Percentiles rank a stretch among this genome's conserved stretches.
Conservation (phyloP, 495 filamentous ascomycete species). For the Penicillium nucicola region DNA sequence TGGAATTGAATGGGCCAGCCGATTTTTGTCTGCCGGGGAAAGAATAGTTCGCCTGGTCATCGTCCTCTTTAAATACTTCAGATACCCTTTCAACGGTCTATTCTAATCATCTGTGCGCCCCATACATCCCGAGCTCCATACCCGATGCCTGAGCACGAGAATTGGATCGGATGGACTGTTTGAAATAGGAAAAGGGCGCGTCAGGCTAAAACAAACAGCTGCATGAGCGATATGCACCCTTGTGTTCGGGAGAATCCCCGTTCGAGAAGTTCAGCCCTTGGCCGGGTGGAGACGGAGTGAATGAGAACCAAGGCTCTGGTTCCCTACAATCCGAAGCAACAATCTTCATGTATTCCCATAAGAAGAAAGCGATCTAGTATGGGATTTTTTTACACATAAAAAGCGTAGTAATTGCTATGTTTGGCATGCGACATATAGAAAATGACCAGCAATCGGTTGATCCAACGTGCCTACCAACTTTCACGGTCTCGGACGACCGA, state of each 20-base stretch:
- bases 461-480: too few species aligned
- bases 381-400: too few species aligned
- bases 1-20: not conserved
- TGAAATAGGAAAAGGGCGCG: not conserved
- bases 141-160: not conserved
- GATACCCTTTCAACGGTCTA: too few species aligned
- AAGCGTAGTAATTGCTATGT: too few species aligned
- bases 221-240: not conserved
- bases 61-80: not conserved
- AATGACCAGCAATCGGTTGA: too few species aligned
- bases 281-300: too few species aligned
- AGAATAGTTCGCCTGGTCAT: not conserved
- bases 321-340: not conserved
- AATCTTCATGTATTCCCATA: too few species aligned
- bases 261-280: not conserved
- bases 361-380: too few species aligned
- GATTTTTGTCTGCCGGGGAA: not conserved
- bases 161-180: not conserved
- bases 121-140: not conserved
- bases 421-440: too few species aligned
- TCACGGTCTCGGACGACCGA: too few species aligned
- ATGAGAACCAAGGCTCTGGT: too few species aligned
- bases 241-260: constrained; percentile 1
- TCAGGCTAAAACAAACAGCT: not conserved
- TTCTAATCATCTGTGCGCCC: too few species aligned